Percentiles rank a stretch among this genome's conserved stretches.
Conservation (phyloP, 2,329 filamentous ascomycete genomes). For the Gremmenia infestans region DNA sequence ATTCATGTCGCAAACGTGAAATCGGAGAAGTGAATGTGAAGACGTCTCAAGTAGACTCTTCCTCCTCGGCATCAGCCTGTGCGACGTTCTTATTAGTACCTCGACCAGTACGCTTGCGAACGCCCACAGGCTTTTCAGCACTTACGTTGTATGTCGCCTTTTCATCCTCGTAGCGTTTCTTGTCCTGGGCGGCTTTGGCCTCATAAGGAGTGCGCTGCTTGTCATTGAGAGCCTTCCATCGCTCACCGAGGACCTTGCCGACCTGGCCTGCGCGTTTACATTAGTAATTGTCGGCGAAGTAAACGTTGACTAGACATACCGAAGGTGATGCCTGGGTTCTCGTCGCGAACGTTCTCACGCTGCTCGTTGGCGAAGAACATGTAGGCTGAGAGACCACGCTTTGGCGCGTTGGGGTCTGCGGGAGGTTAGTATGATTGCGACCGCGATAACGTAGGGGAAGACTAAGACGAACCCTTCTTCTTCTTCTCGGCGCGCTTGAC, state of each 20-base stretch:
- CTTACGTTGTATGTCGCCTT: slow-evolving; percentile 90
- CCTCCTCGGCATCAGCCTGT: slow-evolving; percentile 52
- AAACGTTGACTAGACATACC: slow-evolving; percentile 49
- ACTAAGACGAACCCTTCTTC: slow-evolving; percentile 59
- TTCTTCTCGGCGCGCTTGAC: slow-evolving; percentile 58
- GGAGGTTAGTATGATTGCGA: slow-evolving; percentile 11
- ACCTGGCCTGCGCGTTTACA: slow-evolving; percentile 64
- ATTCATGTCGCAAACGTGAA: slow-evolving; percentile 16
- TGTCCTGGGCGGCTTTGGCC: slow-evolving; percentile 92
- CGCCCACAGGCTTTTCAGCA: slow-evolving; percentile 23
- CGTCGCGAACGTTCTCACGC: slow-evolving; percentile 94
- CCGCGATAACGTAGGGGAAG: not conserved
- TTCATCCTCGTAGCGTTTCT: slow-evolving; percentile 99
- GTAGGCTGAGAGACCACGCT: slow-evolving; percentile 98
- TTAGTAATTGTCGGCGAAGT: slow-evolving; percentile 11
- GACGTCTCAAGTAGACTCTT: slow-evolving; percentile 40
- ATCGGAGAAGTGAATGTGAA: slow-evolving; percentile 11
- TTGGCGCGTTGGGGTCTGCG: slow-evolving; percentile 93
- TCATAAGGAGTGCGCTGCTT: slow-evolving; percentile 93
- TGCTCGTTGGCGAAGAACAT: slow-evolving; percentile 99
- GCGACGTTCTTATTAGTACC: slow-evolving; percentile 32
- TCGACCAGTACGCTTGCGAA: slow-evolving; percentile 23
- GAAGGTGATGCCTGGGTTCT: slow-evolving; percentile 97
- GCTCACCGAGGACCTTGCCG: slow-evolving; percentile 95
- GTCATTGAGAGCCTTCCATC: slow-evolving; percentile 94